Evolutionary conservation across 345 rosid species (phyloP), one percentile per base, ranked within the genome.

Genomic region (Cardamine chenopodiifolia): DNA sequence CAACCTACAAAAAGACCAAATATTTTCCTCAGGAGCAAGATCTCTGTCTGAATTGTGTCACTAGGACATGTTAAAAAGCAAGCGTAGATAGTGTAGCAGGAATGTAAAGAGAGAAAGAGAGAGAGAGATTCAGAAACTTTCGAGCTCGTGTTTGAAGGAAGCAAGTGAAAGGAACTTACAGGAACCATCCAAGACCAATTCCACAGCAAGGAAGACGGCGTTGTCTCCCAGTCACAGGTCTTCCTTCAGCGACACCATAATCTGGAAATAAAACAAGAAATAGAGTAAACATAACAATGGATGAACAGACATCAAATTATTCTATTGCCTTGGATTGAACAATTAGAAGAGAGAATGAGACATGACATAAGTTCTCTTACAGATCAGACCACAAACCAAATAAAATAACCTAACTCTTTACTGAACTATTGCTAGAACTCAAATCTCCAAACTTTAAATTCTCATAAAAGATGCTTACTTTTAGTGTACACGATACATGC

Each of bases 131-230:
- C 7, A 15, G 15, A 29, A 53, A 42, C 6, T 2, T 9, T 6
- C 1, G 28, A 53, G 56, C 69, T 59, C 0, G 35, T 42, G 23
- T 19, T 18, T 34, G 54, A 52, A 53, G 50, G 4, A 10, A 31
- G 47, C 11, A 25, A 55, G 31, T 52, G 0, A 4, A 44, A 55
- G 60, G 17, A 47, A 82, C 98, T 86, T 84, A 91, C 98, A 91
- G 73, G 82, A 78, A 86, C 97, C 98, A 94, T 59, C 96, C 98
- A 52, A 84, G 7, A 72, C 98, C 97, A 61, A 84, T 73, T 52
- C 98, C 98, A 66, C 96, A 94, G 81, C 96, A 91, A 63, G 93
- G 97, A 63, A 90, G 91, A 23, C 89, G 93, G 22, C 74, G 86
- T 42, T 83, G 86, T 82, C 89, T 86, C 84, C 56, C 90, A 56